Base-by-base conservation (phyloP, 371 early-diverging fungal genomes). In the Thermomucor indicae-seudaticae region DNA sequence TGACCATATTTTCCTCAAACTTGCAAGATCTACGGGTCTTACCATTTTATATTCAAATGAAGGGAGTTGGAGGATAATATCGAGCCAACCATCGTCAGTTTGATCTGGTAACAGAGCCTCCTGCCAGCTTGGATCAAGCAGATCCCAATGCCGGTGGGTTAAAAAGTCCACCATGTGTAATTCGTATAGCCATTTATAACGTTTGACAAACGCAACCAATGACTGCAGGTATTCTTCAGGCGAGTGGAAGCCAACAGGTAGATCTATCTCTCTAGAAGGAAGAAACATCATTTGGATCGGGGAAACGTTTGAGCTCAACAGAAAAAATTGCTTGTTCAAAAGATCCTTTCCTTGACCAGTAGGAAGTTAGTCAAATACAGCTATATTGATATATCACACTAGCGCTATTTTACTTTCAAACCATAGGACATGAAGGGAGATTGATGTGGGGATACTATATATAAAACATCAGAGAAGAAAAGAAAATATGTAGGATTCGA, bases 91-190 rank as follows among this genome's bases (percentile, higher is more conserved):
- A 27, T 28, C 42, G 4, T 42, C 12, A 19, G 41, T 30, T n/a
- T 37, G 11, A 10, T 45, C 54, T 4, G 35, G 39, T 34, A 64
- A 46, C 7, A 76, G 54, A 0, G 70, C 68, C 14, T 55, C 49
- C 49, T 53, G 69, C 83, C 83, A 83, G 31, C 67, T 64, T 1
- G 43, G 45, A 42, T 73, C 76, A 35, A 83, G 47, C 11, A 57
- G 48, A 20, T 63, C 47, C 81, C 80, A 81, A 27, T 74, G 71
- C 19, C 62, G 44, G 1, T 62, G 62, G 1, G 80, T 75, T 3
- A 80, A 49, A 43, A 80, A 78, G 48, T 81, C 75, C 14, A 79
- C 72, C 19, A 81, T 72, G 41, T 79, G 70, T 25, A 79, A 56
- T 20, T 75, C 64, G 35, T 68, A 55, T 16, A 83, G 45, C 54